Percentiles rank a stretch among this genome's conserved stretches.
Evolutionary conservation across 495 filamentous ascomycete species (phyloP).

Genomic region (Schizothecium vesticola): DNA sequence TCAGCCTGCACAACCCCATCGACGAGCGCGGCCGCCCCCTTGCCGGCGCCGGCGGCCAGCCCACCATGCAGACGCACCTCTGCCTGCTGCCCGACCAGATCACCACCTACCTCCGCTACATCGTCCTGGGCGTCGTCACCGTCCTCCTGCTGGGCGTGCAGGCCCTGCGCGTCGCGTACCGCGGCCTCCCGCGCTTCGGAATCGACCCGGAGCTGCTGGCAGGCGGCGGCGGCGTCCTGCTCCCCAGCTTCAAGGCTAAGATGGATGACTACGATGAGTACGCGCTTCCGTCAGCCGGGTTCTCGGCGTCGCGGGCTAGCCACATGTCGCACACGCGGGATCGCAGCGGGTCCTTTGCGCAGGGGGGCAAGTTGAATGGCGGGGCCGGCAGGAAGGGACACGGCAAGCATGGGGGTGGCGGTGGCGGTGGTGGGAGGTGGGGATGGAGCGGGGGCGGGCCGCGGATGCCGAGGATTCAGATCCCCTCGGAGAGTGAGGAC

Average conservation of each 20-base stretch:
- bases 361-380: slow-evolving; percentile 12
- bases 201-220: slow-evolving; percentile 27
- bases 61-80: slow-evolving; percentile 79
- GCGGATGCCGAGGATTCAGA: slow-evolving; percentile 40
- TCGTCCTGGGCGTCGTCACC: slow-evolving; percentile 53
- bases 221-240: slow-evolving; percentile 9
- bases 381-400: slow-evolving; percentile 10
- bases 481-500: slow-evolving; percentile 33
- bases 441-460: slow-evolving; percentile 37
- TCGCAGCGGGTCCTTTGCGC: slow-evolving; percentile 16
- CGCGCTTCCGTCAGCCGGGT: slow-evolving; percentile 21
- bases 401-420: slow-evolving; percentile 7
- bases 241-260: slow-evolving; percentile 46
- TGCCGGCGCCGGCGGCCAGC: slow-evolving; percentile 27
- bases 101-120: slow-evolving; percentile 74
- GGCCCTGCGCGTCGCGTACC: slow-evolving; percentile 51
- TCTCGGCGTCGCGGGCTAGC: slow-evolving; percentile 21
- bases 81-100: slow-evolving; percentile 89
- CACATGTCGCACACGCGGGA: slow-evolving; percentile 19
- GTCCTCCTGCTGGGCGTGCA: slow-evolving; percentile 54
- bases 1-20: slow-evolving; percentile 89
- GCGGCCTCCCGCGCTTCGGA: slow-evolving; percentile 42
- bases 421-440: slow-evolving; percentile 21
- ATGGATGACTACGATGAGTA: slow-evolving; percentile 39
- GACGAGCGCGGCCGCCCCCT: slow-evolving; percentile 57